Base-by-base conservation (phyloP, 2,329 filamentous ascomycete species). In the Penicillium sp. region DNA sequence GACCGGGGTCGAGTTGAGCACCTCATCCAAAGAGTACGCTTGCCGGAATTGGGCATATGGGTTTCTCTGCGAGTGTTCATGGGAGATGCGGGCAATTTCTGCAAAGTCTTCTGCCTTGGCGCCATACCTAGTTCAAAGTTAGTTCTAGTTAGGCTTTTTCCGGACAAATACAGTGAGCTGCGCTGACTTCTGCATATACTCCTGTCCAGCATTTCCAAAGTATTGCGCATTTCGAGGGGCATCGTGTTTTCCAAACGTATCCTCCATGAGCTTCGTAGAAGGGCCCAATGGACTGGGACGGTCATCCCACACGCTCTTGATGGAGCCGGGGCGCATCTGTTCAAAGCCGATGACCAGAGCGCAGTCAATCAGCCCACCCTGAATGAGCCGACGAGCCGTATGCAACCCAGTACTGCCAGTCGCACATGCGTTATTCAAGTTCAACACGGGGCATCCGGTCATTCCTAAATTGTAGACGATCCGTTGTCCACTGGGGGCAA, bases 401-500 rank as follows among this genome's bases (percentile, higher is more conserved):
- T 88, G 87, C 58, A 98, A 81, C 5, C 94, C 94, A 0, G 93
- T 96, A 11, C 89, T 92, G 15, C 94, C 94, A 0, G 94, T 97
- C 1, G 91, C 91, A 83, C 94, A 98, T 82, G 96, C 96, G 84
- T 98, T 98, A 85, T 97, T 97, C 73, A 96, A 91, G 73, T 98
- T 98, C 83, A 96, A 93, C 74, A 98, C 91, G 70, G 94, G 94
- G 68, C 97, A 96, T 72, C 90, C 84, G 34, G 93, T 97, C 90
- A 97, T 93, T 81, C 94, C 94, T 4, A 53, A n/a, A 31, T 31
- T 42, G 31, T 53, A 53, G 35, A 35, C 50, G 8, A 53, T 53
- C 20, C 50, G 25, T 25, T 53, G 35, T 3, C 35, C 38, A 53
- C 50, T 53, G 22, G 22, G 5, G 31, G 17, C 90, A 94, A 15